Percentiles rank a stretch among this genome's conserved stretches.
These are phyloP conservation scores for Phytophthora uliginosa DNA, from an alignment of 352 stramenopile genomes.

Conservation along the genomic window DNA sequence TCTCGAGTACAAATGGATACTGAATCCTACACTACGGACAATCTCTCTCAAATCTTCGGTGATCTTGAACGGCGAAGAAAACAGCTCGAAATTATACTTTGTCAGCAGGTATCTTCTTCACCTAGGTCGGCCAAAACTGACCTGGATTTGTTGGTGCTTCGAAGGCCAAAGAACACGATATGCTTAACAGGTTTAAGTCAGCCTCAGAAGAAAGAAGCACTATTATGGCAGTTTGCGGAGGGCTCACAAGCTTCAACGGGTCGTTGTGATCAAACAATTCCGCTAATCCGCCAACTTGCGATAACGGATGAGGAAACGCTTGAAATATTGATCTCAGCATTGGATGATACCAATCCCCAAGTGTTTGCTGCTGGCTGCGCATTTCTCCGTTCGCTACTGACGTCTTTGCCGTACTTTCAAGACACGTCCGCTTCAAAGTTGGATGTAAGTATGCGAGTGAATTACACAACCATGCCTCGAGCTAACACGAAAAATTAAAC, in stretches of 20 bases:
- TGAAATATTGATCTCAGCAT: constrained; percentile 12
- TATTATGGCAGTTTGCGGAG: constrained; percentile 22
- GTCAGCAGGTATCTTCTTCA: constrained; percentile 10
- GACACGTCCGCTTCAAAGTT: constrained; percentile 15
- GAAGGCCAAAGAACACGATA: background rate
- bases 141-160: background rate
- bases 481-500: background rate
- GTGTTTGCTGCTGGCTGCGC: constrained; percentile 29
- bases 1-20: background rate
- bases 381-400: constrained; percentile 17
- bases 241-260: background rate
- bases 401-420: constrained; percentile 23
- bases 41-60: constrained; percentile 1
- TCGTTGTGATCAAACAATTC: background rate
- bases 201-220: constrained; percentile 10
- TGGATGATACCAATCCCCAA: constrained; percentile 19
- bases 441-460: constrained; percentile 13
- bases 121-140: background rate
- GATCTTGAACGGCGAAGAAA: constrained; percentile 22
- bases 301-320: constrained; percentile 8
- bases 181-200: constrained; percentile 10
- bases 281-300: background rate
- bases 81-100: constrained; percentile 18
- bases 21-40: background rate
- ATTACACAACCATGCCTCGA: background rate